A percentile compares a stretch with the other conserved stretches of the same genome.
Conservation (phyloP, 2,329 filamentous ascomycete genomes). For the Nemania bipapillata region DNA sequence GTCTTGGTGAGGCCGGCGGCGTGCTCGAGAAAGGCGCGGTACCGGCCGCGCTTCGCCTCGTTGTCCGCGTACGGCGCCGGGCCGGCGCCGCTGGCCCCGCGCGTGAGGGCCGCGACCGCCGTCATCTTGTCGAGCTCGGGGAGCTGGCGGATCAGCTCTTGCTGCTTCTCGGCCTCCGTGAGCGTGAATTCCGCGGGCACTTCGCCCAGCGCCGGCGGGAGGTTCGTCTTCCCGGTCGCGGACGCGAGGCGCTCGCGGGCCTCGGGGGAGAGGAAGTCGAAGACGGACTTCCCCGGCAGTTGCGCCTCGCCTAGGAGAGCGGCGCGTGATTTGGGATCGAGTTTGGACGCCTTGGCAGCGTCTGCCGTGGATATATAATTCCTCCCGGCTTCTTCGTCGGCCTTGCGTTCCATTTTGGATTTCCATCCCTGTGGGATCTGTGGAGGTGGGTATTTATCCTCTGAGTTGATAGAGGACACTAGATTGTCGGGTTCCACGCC, state of each 20-base stretch:
- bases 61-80: constrained; percentile 84
- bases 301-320: constrained; percentile 81
- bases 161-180: constrained; percentile 70
- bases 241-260: constrained; percentile 80
- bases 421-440: constrained; percentile 79
- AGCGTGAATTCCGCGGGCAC: constrained; percentile 72
- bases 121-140: constrained; percentile 73
- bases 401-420: constrained; percentile 64
- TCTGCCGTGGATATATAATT: constrained; percentile 60
- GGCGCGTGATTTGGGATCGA: constrained; percentile 81
- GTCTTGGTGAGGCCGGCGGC: constrained; percentile 69
- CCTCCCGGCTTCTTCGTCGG: constrained; percentile 38
- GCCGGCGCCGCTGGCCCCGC: constrained; percentile 66
- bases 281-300: constrained; percentile 91
- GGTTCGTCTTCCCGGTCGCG: constrained; percentile 77
- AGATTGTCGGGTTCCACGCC: constrained; percentile 64
- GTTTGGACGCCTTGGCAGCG: constrained; percentile 77
- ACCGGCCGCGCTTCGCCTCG: constrained; percentile 79
- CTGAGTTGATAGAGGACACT: constrained; percentile 56
- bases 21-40: constrained; percentile 82
- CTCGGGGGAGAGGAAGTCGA: constrained; percentile 86
- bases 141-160: constrained; percentile 67
- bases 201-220: constrained; percentile 82
- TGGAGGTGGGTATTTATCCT: constrained; percentile 69
- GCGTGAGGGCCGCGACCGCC: constrained; percentile 73